Conservation (phyloP, 495 filamentous ascomycete genomes). For the Penicillium mononematosum region DNA sequence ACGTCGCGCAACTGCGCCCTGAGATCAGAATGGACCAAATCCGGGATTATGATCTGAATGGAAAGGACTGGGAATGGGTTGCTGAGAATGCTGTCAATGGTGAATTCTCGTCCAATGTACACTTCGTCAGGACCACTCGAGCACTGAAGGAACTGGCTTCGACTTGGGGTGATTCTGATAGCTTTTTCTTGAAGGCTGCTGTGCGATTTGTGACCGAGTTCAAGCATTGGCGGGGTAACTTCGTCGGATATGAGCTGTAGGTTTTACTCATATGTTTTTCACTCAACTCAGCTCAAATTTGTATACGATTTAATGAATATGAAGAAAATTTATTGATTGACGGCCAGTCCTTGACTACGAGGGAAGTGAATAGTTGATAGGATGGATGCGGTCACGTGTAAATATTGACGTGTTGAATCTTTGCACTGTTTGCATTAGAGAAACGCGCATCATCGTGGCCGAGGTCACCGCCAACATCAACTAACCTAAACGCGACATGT, state of each 20-base stretch:
- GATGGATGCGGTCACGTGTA: background rate
- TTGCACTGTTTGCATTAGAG: constrained; percentile 6
- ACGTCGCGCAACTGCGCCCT: constrained; percentile 71
- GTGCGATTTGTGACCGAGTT: constrained; percentile 79
- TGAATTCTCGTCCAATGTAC: constrained; percentile 64
- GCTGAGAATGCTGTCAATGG: constrained; percentile 65
- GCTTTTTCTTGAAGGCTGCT: constrained; percentile 74
- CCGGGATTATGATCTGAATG: constrained; percentile 55
- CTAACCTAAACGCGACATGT: background rate
- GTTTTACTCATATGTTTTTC: background rate
- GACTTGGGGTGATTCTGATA: constrained; percentile 82
- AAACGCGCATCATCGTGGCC: background rate
- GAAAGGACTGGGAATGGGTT: constrained; percentile 74
- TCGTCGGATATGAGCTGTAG: constrained; percentile 32
- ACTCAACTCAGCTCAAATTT: background rate
- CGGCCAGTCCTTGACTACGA: background rate
- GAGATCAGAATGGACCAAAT: constrained; percentile 65
- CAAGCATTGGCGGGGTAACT: constrained; percentile 64
- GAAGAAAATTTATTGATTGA: background rate
- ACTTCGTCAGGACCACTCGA: constrained; percentile 79
- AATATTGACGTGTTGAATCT: background rate
- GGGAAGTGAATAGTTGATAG: background rate
- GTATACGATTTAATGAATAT: background rate
- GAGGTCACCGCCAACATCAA: background rate
- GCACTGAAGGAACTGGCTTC: constrained; percentile 69